These are phyloP conservation scores for Rhynchosporium agropyri DNA, from an alignment of 2,329 filamentous ascomycete species.

Conservation along the genomic window DNA sequence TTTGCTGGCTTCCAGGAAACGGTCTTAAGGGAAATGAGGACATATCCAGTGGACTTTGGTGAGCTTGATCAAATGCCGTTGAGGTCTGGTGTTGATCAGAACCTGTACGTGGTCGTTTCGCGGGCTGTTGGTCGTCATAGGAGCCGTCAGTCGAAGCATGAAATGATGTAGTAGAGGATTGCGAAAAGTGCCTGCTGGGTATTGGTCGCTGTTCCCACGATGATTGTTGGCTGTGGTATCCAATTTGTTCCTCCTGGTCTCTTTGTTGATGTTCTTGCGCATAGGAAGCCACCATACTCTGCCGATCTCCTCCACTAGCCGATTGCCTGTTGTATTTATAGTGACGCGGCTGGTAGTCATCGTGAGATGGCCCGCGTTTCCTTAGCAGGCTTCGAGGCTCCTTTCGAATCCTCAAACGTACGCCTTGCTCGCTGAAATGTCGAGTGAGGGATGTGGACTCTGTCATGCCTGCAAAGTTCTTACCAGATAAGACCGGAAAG, in stretches of 20 bases:
- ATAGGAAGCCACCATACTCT: background rate
- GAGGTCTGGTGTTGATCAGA: constrained; percentile 3
- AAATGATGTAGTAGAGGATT: constrained; percentile 5
- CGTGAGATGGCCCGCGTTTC: constrained; percentile 40
- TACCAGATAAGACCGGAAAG: constrained; percentile 67
- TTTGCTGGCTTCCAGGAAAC: constrained; percentile 3
- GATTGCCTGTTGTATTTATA: constrained; percentile 28
- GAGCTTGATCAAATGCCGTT: constrained; percentile 2
- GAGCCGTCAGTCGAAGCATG: background rate
- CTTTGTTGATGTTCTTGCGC: background rate
- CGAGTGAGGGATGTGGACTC: constrained; percentile 82
- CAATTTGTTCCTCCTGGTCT: constrained; percentile 3
- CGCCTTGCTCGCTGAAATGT: constrained; percentile 84
- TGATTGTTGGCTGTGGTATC: background rate
- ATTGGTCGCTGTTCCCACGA: constrained; percentile 5
- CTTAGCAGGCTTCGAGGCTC: constrained; percentile 63
- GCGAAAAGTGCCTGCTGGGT: constrained; percentile 6
- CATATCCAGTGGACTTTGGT: background rate
- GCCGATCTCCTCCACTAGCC: background rate
- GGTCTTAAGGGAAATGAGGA: background rate
- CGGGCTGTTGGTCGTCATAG: constrained; percentile 11
- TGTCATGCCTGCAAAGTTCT: constrained; percentile 76
- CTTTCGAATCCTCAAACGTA: constrained; percentile 79
- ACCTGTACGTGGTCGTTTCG: constrained; percentile 15
- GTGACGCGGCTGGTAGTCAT: constrained; percentile 41